Evolutionary conservation across 2,329 filamentous ascomycete species (phyloP), one percentile per base, ranked within the genome.

Genomic region (Lecanoromycetidae sp.): DNA sequence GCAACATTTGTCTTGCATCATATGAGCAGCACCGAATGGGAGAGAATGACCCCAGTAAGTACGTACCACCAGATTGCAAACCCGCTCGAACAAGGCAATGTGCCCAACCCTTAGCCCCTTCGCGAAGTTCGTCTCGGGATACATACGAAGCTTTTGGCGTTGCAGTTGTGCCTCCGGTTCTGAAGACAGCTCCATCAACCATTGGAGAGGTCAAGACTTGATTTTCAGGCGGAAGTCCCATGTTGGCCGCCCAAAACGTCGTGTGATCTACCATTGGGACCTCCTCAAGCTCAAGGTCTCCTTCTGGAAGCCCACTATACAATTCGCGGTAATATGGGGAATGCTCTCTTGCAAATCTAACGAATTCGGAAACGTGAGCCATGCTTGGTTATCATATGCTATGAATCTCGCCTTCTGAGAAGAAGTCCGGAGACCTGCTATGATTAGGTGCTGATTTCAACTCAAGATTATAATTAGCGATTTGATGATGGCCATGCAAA

Each of bases 111-210:
- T 41, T 19, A 8, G 29, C 36, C 23, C 22, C 37, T 32, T 39
- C 23, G 13, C 15, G 10, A 9, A 40, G 44, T 12, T 41, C 36
- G 13, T 20, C 9, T 13, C 44, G 27, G 9, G 29, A 22, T 17
- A 46, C 13, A 29, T 23, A 34, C 10, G 30, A 39, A 10, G 30
- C 15, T 20, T 46, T 41, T 13, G 36, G 29, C 22, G 22, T 8
- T 1, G 36, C 44, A n/a, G n/a, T 46, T 19, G 36, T 40, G 17
- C 37, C 44, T 15, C 44, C 36, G 3, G 10, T 46, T 29, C 36
- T 26, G 36, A 23, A 34, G 12, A 41, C 36, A 8, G 37, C 36
- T 6, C 27, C 36, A 33, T 40, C 20, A 5, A 32, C 26, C n/a
- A 26, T 34, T 6, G 43, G 33, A 3, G 27, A 32, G 27, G 20